Evolutionary conservation across 257 asterid species (phyloP).

Genomic region (Mentha longifolia): DNA sequence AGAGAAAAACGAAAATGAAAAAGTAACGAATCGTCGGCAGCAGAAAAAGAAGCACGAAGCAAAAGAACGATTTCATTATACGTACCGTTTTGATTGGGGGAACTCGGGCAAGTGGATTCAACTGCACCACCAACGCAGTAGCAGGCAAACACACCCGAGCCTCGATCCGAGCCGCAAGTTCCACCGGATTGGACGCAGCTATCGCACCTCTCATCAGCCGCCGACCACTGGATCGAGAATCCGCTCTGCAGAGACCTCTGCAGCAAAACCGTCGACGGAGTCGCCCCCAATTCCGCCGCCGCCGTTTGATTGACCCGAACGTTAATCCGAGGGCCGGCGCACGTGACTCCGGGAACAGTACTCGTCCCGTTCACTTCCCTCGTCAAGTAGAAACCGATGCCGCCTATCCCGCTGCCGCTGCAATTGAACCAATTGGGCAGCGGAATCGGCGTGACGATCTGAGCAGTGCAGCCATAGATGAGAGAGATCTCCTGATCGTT

Average conservation of each 20-base stretch:
- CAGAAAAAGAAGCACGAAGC: not conserved
- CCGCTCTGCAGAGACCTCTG: constrained; percentile 42
- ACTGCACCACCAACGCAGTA: not conserved
- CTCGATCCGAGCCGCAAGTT: constrained; percentile 49
- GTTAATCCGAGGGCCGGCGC: constrained; percentile 29
- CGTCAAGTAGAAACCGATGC: not conserved
- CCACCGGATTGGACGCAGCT: constrained; percentile 47
- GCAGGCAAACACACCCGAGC: constrained; percentile 42
- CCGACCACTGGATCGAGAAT: constrained; percentile 53
- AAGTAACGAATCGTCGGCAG: not conserved
- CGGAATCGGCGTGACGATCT: fast-evolving
- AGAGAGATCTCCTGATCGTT: constrained; percentile 45
- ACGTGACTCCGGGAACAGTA: not conserved
- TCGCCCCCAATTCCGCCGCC: not conserved
- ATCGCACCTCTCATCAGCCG: constrained; percentile 32
- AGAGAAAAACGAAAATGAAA: not conserved
- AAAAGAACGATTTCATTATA: not conserved
- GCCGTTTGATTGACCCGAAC: constrained; percentile 40
- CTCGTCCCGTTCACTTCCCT: too few relatives aligned
- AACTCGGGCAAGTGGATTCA: not conserved
- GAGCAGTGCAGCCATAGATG: constrained; percentile 42
- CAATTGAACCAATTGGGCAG: constrained; percentile 17
- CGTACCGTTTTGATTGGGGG: constrained; percentile 32
- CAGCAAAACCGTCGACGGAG: not conserved
- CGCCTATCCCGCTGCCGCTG: not conserved